Evolutionary conservation across 495 filamentous ascomycete species (phyloP).

Genomic region (Cudoniella acicularis): DNA sequence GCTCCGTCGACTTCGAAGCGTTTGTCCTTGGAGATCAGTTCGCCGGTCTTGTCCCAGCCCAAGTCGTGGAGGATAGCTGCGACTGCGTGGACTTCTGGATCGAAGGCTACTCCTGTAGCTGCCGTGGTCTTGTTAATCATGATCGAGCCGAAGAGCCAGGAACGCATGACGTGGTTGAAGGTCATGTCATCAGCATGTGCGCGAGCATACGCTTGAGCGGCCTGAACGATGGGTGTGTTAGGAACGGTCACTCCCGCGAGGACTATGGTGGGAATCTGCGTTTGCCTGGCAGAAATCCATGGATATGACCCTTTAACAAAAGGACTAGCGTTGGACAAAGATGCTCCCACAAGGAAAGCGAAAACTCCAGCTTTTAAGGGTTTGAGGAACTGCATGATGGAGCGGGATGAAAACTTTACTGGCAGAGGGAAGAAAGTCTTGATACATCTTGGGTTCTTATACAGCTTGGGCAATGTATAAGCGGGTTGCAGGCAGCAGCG

Average conservation of each 20-base stretch:
- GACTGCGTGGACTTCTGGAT: constrained; percentile 45
- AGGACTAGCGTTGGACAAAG: no score
- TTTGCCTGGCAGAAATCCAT: no score
- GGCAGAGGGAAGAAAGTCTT: no score
- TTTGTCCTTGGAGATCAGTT: constrained; percentile 38
- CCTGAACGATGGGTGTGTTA: background rate
- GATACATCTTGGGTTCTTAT: no score
- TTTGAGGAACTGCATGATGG: no score
- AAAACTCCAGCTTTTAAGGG: no score
- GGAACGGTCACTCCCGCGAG: background rate
- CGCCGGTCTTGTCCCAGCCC: constrained; percentile 38
- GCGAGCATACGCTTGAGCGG: constrained; percentile 35
- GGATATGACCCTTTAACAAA: no score
- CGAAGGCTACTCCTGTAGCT: constrained; percentile 14
- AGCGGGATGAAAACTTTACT: no score
- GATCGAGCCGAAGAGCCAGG: constrained; percentile 34
- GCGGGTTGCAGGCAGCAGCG: no score
- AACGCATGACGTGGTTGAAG: constrained; percentile 46
- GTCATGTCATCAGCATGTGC: constrained; percentile 27
- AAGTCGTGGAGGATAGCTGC: constrained; percentile 49
- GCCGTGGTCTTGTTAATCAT: background rate
- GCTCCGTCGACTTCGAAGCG: constrained; percentile 55
- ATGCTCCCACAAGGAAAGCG: no score
- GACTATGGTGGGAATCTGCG: background rate
- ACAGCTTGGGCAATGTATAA: no score